Base-by-base conservation (phyloP, 208 protist genomes). In the Crithidia sp. region DNA sequence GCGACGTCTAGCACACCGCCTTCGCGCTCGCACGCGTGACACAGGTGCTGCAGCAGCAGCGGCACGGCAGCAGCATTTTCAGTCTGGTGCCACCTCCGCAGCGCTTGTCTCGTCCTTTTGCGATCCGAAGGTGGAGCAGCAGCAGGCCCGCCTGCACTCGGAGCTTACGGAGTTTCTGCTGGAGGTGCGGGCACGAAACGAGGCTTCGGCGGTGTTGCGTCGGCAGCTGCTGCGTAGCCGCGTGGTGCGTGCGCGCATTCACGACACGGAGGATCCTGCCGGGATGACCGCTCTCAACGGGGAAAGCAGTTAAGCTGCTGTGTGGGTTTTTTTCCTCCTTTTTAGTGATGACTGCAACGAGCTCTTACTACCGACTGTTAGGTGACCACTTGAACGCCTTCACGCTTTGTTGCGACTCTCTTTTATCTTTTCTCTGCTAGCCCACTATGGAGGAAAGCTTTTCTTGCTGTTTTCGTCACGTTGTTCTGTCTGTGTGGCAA, bases 111-210 rank as follows among this genome's bases (percentile, higher is more conserved):
- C 67, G 7, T 10, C 78, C 16, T 90, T 84, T 53, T 73, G 82
- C 17, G 89, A 94, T 67, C 71, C 76, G 1, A 79, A 59, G 17
- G 78, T 94, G 17, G 86, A 94, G 47, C 55, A 73, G 19, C 50
- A 82, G 39, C 77, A 84, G 54, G 77, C 83, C 2, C 55, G 39
- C 2, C 59, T 94, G 43, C 81, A 88, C 67, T 62, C 76, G n/a
- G 89, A 94, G 60, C 50, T 94, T 43, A 86, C 84, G 36, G 75
- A 77, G 13, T 61, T 91, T 64, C 54, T 92, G 55, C 75, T 91
- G 17, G 68, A 77, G 16, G 68, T 91, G 5, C 68, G 85, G 0
- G 55, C 39, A 2, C 36, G 53, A 16, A 93, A 93, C 58, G 36
- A 72, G 7, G 76, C 81, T 12, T 53, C 77, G 0, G 55, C 70